Conservation (phyloP, 2,329 filamentous ascomycete species). For the Cercospora citrullina region DNA sequence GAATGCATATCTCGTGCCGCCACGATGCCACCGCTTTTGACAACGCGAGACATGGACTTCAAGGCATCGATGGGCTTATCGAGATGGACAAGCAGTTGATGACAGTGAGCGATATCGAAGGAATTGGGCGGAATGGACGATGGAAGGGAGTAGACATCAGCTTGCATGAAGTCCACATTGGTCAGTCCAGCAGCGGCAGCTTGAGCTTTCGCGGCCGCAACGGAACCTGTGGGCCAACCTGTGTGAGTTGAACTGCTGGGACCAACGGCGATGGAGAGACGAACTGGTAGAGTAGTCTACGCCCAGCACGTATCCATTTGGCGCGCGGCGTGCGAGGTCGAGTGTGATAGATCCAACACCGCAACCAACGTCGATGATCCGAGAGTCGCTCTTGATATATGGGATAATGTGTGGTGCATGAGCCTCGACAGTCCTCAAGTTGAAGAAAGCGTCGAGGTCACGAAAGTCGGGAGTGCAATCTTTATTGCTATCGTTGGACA, state of each 20-base stretch:
- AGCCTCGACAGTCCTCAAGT: constrained; percentile 46
- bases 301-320: constrained; percentile 39
- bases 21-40: constrained; percentile 54
- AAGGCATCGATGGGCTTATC: constrained; percentile 51
- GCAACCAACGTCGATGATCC: constrained; percentile 48
- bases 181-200: constrained; percentile 13
- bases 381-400: constrained; percentile 32
- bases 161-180: constrained; percentile 19
- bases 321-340: constrained; percentile 37
- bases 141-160: constrained; percentile 9
- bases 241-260: not conserved
- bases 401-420: constrained; percentile 18
- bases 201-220: constrained; percentile 8
- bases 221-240: constrained; percentile 4
- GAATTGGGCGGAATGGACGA: constrained; percentile 1
- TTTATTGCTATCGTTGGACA: not conserved
- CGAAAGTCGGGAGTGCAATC: not conserved
- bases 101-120: constrained; percentile 60
- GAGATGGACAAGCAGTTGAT: constrained; percentile 60
- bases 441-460: constrained; percentile 8
- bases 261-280: not conserved
- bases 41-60: constrained; percentile 55
- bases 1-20: constrained; percentile 44
- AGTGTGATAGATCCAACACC: constrained; percentile 48
- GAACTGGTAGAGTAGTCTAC: constrained; percentile 39